Evolutionary conservation across 1,139 yeast genomes (phyloP), one percentile per base, ranked within the genome.

Genomic region (Sugiyamaella castrensis): DNA sequence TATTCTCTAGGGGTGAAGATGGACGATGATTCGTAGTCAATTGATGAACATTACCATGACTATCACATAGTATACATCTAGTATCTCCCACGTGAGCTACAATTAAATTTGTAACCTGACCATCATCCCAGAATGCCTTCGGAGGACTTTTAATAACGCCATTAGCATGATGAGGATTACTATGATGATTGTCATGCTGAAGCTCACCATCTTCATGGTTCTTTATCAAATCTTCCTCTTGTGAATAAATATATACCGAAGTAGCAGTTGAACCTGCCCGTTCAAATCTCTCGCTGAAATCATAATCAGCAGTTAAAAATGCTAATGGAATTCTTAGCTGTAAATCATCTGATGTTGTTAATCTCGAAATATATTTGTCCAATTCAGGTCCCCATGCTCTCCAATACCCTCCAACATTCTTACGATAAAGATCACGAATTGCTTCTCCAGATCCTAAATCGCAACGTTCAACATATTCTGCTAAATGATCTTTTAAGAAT

Each of bases 31-130:
- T 79, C 37, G 79, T 76, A 0, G 96, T 87, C 49, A 92, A 69
- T 9, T 87, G 75, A 59, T 84, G 91, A 0, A 95, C 95, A 39
- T 78, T 72, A 2, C 98, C 98, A 52, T 74, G 69, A 51, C 75
- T 76, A 51, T 71, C 73, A 36, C 65, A 57, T 24, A 92, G 62
- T 5, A 92, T 77, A n/a, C 95, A 91, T 56, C 87, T 77, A 2
- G 97, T 87, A 64, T 92, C 98, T 2, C 98, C 98, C n/a, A 91
- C 84, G 64, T 92, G 98, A 1, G 95, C 92, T 19, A 91, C 79
- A 1, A 87, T 77, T 36, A 92, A 68, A 59, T 81, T 81, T 29
- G 88, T 76, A 13, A 86, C 72, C n/a, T 87, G 83, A 24, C 75
- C 72, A 15, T 83, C 78, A 55, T 83, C 81, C 73, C 92, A 92